Base-by-base conservation (phyloP, 2,329 filamentous ascomycete genomes). In the Verticillium isaacii region DNA sequence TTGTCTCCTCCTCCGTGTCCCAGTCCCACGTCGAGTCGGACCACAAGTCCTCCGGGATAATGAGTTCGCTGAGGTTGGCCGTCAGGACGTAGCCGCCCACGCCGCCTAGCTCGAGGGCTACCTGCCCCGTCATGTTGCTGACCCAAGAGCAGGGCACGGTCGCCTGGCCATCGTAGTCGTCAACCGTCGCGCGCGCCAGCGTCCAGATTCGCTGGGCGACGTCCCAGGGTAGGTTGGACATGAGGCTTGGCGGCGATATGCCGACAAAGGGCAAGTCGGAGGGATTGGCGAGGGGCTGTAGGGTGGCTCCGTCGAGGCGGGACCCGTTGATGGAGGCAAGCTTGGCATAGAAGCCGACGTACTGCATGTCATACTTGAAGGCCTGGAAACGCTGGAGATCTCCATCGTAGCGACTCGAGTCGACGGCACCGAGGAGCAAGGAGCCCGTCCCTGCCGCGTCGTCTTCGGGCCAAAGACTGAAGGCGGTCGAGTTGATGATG, bases 401-500 rank as follows among this genome's bases (percentile, higher is more conserved):
- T 45, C 67, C 68, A 0, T 58, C 56, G 55, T 59, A 64, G 15
- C 62, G 62, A 19, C 60, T 63, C 29, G 29, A 58, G 57, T 65
- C 64, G 32, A 65, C 36, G 1, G 64, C 64, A 39, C 64, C 64
- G 17, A 65, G 37, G 2, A 65, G 59, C 2, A 65, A 41, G 32
- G 36, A 56, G 5, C 64, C 64, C 2, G 60, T 56, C 41, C 50
- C 34, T 12, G n/a, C 50, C 1, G 56, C 45, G n/a, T 54, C 32
- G 29, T 58, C 57, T 1, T 62, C 78, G 56, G 85, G 77, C 78
- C 88, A 92, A 23, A 93, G 74, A 64, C 87, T 91, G 75, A 90
- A 92, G 3, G 87, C 86, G 66, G 85, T 84, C 37, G 80, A 81
- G 60, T 81, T 79, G 70, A 91, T 90, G 60, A 83, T 70, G 56